These are phyloP conservation scores for Phlegmacium glaucopus DNA, from an alignment of 768 basidiomycete genomes.

Conservation along the genomic window DNA sequence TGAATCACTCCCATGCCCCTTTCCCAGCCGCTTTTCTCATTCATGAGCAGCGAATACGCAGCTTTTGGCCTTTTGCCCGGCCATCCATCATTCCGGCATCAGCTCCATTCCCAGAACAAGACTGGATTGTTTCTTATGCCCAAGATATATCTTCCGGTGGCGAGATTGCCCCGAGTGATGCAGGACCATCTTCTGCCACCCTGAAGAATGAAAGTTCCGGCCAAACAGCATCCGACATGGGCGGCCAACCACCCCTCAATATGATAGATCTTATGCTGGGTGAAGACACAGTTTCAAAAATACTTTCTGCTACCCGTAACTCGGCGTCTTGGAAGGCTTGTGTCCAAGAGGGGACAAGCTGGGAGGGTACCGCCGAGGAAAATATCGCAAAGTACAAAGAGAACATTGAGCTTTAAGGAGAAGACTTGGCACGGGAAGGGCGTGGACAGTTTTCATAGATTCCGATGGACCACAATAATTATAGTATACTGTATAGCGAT, in stretches of 20 bases:
- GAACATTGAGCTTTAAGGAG: too few relatives aligned
- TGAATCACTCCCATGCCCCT: constrained; percentile 22
- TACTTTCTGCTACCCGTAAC: constrained; percentile 26
- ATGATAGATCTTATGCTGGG: too few relatives aligned
- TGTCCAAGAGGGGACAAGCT: constrained; percentile 27
- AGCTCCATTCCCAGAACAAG: constrained; percentile 19
- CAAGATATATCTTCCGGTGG: too few relatives aligned
- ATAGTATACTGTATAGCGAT: too few relatives aligned
- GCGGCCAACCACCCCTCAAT: constrained; percentile 11
- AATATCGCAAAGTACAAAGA: constrained; percentile 22
- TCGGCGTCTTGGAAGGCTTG: constrained; percentile 30
- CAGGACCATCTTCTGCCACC: background rate
- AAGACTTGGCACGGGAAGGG: too few relatives aligned
- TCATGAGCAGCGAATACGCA: constrained; percentile 35
- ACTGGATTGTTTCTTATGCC: constrained; percentile 19
- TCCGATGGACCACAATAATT: too few relatives aligned
- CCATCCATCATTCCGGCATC: constrained; percentile 13
- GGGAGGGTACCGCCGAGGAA: constrained; percentile 31
- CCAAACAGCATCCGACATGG: constrained; percentile 12
- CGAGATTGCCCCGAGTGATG: too few relatives aligned
- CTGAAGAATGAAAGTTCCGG: constrained; percentile 4
- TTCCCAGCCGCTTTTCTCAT: constrained; percentile 30
- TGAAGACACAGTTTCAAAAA: constrained; percentile 21
- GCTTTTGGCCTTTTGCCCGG: constrained; percentile 22
- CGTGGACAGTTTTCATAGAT: too few relatives aligned